Conservation (phyloP, 495 filamentous ascomycete species). For the Chaetomidium leptoderma region DNA sequence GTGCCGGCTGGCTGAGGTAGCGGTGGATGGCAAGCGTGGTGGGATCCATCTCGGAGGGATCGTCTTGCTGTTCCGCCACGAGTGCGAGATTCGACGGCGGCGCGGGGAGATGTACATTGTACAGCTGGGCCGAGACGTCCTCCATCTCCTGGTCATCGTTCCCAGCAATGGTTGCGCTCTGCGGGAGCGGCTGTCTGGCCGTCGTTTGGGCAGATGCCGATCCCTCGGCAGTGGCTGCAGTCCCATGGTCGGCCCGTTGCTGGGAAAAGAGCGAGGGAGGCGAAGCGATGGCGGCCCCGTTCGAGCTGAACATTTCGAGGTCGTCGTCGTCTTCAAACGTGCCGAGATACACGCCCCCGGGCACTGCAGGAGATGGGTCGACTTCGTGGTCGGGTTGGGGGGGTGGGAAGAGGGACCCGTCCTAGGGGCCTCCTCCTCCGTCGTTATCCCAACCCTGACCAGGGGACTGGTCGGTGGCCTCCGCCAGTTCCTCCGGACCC, state of each 20-base stretch:
- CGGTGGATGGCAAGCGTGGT: not conserved
- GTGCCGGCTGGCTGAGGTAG: not conserved
- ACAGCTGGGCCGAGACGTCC: not conserved
- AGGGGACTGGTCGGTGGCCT: too few relatives aligned
- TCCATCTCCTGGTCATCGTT: not conserved
- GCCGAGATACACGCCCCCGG: not conserved
- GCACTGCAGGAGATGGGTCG: not conserved
- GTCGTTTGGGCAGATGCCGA: not conserved
- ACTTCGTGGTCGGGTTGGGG: not conserved
- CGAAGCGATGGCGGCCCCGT: not conserved
- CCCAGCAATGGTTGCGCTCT: not conserved
- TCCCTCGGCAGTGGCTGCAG: not conserved
- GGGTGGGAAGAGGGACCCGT: not conserved
- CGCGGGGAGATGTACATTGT: not conserved
- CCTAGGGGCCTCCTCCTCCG: not conserved
- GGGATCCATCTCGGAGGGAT: not conserved
- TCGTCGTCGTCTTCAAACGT: not conserved
- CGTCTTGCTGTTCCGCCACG: not conserved
- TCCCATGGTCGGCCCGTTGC: too few relatives aligned
- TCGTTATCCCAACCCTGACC: not conserved
- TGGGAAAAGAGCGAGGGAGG: too few relatives aligned
- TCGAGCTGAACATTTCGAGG: not conserved
- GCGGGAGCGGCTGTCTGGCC: not conserved
- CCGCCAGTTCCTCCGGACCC: not conserved
- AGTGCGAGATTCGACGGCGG: too few relatives aligned